Conservation (phyloP, 768 basidiomycete genomes). For the Agaricus blazei region DNA sequence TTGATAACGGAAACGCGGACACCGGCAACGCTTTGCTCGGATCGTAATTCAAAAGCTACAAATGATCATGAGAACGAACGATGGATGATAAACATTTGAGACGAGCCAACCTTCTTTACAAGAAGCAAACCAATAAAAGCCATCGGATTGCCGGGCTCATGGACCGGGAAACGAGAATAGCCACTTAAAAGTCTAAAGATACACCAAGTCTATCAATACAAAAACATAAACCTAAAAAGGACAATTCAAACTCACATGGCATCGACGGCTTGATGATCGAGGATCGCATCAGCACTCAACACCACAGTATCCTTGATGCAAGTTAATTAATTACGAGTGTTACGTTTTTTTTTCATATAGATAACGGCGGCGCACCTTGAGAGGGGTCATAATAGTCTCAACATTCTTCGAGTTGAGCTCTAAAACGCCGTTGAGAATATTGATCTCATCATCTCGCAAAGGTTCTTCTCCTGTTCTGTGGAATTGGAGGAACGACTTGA, state of each 20-base stretch:
- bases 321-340: neutral
- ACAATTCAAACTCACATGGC: slow-evolving; percentile 41
- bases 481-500: slow-evolving; percentile 76
- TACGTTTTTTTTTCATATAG: neutral
- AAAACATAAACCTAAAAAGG: neutral
- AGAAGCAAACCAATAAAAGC: slow-evolving; percentile 80
- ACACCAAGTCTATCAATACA: neutral
- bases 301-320: slow-evolving; percentile 70
- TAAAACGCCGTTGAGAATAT: slow-evolving; percentile 74
- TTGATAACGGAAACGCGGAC: slow-evolving; percentile 68
- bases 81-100: slow-evolving; percentile 3
- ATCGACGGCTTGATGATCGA: slow-evolving; percentile 79
- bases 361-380: slow-evolving; percentile 42
- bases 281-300: slow-evolving; percentile 67
- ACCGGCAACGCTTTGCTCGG: slow-evolving; percentile 75
- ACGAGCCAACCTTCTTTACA: slow-evolving; percentile 61
- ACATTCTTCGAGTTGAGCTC: slow-evolving; percentile 76
- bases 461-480: slow-evolving; percentile 76
- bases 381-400: slow-evolving; percentile 77
- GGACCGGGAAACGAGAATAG: slow-evolving; percentile 90
- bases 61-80: neutral
- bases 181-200: slow-evolving; percentile 62
- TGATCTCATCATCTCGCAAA: slow-evolving; percentile 76
- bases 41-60: slow-evolving; percentile 82
- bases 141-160: slow-evolving; percentile 60